Evolutionary conservation across 805 yeast genomes (phyloP).

Genomic region (Wickerhamomyces rabaulensis): DNA sequence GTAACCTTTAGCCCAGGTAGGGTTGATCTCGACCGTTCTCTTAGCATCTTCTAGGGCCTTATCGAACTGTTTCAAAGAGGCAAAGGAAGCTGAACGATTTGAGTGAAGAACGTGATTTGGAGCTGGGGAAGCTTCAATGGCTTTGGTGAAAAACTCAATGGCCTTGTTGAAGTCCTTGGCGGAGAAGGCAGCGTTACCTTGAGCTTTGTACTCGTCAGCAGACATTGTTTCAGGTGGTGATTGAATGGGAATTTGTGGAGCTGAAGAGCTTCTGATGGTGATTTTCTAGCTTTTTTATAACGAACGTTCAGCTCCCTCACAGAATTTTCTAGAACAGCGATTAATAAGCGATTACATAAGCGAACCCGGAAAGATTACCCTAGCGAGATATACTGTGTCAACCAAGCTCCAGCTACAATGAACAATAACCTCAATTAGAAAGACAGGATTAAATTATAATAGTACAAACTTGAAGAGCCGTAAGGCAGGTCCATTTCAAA

Average conservation of each 20-base stretch:
- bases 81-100: constrained; percentile 88
- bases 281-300: neutral
- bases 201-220: constrained; percentile 77
- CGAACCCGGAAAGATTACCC: neutral
- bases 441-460: neutral
- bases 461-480: neutral
- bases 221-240: constrained; percentile 37
- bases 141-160: constrained; percentile 74
- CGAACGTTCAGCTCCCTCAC: neutral
- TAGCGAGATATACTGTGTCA: too few species aligned
- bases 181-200: constrained; percentile 90
- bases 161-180: constrained; percentile 83
- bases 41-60: constrained; percentile 83
- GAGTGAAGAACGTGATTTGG: constrained; percentile 94
- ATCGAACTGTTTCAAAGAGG: constrained; percentile 68
- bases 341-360: neutral
- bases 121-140: constrained; percentile 72
- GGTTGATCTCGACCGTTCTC: constrained; percentile 73
- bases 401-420: too few species aligned
- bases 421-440: too few species aligned
- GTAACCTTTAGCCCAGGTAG: constrained; percentile 93
- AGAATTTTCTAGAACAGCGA: neutral
- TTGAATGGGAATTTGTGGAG: neutral
- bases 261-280: too few species aligned
- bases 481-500: neutral